Conservation (phyloP, 441 rosid genomes). For the Rhodomyrtus psidioides region DNA sequence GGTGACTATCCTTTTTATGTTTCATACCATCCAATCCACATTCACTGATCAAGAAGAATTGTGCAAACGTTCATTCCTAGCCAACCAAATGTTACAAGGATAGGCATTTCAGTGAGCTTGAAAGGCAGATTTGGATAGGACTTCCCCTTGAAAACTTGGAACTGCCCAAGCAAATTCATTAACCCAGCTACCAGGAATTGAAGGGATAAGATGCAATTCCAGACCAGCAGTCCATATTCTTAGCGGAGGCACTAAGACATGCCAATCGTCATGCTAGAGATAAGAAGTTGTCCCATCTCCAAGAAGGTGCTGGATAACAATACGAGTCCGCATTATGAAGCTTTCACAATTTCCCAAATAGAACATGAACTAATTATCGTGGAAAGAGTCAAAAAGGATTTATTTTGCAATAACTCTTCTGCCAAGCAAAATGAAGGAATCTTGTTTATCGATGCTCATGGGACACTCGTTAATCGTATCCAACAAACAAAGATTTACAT, state of each 20-base stretch:
- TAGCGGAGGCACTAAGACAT: accelerated
- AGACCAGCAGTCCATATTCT: background rate
- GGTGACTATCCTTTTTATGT: background rate
- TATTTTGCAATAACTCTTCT: background rate
- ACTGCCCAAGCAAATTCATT: accelerated
- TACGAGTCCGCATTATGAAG: background rate
- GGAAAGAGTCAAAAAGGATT: background rate
- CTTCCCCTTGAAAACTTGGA: background rate
- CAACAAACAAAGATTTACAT: background rate
- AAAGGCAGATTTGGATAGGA: accelerated
- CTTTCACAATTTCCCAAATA: accelerated
- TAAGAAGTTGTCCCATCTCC: background rate
- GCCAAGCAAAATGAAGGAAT: background rate
- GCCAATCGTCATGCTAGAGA: accelerated
- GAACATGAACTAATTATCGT: accelerated
- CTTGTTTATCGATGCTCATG: background rate
- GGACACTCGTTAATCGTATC: background rate
- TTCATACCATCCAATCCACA: background rate
- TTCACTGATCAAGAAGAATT: background rate
- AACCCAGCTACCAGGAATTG: accelerated
- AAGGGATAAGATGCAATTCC: background rate
- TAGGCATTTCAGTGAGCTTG: background rate
- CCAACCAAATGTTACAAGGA: accelerated
- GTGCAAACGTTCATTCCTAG: accelerated
- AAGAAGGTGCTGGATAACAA: background rate